Evolutionary conservation across 441 rosid species (phyloP).

Genomic region (Pelargonium fulgidum): DNA sequence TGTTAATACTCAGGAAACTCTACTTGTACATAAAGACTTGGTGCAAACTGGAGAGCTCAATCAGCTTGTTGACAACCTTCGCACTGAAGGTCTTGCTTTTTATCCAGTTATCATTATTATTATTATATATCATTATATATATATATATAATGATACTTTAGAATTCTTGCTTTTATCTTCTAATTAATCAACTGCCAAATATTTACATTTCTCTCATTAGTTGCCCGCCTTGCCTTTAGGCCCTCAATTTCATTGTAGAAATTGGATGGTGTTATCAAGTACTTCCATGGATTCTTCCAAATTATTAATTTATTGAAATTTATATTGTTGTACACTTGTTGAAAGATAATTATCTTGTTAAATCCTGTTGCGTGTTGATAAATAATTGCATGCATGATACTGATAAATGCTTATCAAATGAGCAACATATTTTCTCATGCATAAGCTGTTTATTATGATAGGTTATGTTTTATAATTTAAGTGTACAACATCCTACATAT

Average conservation of each 20-base stretch:
- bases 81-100: slow-evolving; percentile 44
- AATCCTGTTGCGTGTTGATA: not conserved
- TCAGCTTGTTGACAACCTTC: slow-evolving; percentile 49
- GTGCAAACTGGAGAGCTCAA: slow-evolving; percentile 48
- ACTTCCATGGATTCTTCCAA: not conserved
- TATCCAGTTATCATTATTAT: not conserved
- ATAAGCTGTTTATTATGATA: not conserved
- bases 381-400: not conserved
- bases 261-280: not conserved
- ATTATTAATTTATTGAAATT: not conserved
- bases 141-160: not conserved
- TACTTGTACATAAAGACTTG: slow-evolving; percentile 84
- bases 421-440: not conserved
- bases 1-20: slow-evolving; percentile 57
- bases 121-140: too few relatives aligned
- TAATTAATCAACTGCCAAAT: not conserved
- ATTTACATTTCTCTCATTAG: not conserved
- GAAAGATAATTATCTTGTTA: not conserved
- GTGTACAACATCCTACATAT: not conserved
- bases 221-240: not conserved
- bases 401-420: not conserved
- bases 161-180: not conserved
- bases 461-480: not conserved
- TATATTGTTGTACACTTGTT: not conserved
- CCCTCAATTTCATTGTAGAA: not conserved